These are phyloP conservation scores for Akebia trifoliata DNA, from an alignment of 164 flowering plant species.

Conservation along the genomic window DNA sequence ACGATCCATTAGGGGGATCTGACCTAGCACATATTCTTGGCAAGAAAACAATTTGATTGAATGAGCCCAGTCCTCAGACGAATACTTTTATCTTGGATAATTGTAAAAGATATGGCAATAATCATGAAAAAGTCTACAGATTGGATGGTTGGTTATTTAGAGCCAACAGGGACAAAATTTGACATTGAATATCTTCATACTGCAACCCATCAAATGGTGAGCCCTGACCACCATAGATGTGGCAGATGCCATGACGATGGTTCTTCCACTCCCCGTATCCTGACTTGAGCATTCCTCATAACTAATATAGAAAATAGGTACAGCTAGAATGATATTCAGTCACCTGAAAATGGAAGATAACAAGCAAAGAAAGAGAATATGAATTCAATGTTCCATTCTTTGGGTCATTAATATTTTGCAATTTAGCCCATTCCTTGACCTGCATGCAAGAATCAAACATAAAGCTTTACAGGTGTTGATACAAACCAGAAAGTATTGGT, in stretches of 20 bases:
- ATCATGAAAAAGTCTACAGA: too few relatives aligned
- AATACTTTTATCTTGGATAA: too few relatives aligned
- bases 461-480: slow-evolving; percentile 3
- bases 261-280: too few relatives aligned
- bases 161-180: too few relatives aligned
- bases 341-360: slow-evolving; percentile 96
- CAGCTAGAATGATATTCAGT: slow-evolving; percentile 1
- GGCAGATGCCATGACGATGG: too few relatives aligned
- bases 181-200: too few relatives aligned
- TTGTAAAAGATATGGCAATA: too few relatives aligned
- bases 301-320: background rate
- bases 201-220: too few relatives aligned
- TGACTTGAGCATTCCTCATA: background rate
- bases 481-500: background rate
- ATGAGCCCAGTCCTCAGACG: too few relatives aligned
- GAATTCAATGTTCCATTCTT: slow-evolving; percentile 78
- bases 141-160: too few relatives aligned
- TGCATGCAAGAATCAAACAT: slow-evolving; percentile 26
- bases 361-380: slow-evolving; percentile 67
- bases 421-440: slow-evolving; percentile 99
- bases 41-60: too few relatives aligned
- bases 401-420: slow-evolving; percentile 67
- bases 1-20: background rate
- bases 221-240: too few relatives aligned
- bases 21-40: background rate